phyloP scores from a whole-genome alignment of 257 asterid genomes.

The Solanum okadae region DNA sequence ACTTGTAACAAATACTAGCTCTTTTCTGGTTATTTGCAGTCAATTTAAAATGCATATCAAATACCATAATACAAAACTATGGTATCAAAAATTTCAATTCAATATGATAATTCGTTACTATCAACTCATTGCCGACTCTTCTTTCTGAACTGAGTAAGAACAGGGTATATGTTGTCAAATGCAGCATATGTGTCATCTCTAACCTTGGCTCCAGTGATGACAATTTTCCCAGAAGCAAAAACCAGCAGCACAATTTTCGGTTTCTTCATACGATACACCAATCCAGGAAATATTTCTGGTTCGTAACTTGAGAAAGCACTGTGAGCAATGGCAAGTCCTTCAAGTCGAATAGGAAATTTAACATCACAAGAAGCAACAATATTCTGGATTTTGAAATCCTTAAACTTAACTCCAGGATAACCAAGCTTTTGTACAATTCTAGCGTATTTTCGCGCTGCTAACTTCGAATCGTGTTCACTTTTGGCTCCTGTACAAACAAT shows the following conservation, averaged over 20 bases:
- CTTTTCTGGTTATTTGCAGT: neutral
- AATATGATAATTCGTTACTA: too few species aligned
- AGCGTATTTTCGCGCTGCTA: neutral
- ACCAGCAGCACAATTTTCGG: conserved; percentile 4
- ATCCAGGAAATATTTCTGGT: neutral
- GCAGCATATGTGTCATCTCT: conserved; percentile 5
- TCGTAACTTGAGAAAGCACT: neutral
- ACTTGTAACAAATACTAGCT: neutral
- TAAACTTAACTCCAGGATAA: neutral
- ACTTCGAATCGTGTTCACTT: neutral
- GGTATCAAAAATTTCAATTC: neutral
- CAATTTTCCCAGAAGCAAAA: conserved; percentile 13
- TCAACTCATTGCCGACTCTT: neutral
- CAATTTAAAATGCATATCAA: neutral
- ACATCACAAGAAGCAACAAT: conserved; percentile 29
- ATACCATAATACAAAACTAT: neutral
- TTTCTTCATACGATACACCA: conserved; percentile 2
- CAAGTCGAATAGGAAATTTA: conserved; percentile 25
- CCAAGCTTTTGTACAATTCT: neutral
- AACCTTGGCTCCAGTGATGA: conserved; percentile 18
- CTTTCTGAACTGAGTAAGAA: conserved; percentile 2
- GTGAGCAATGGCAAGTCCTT: conserved; percentile 21
- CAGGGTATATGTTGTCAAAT: conserved; percentile 13
- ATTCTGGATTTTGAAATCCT: conserved; percentile 27
- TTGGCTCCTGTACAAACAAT: neutral